Base-by-base conservation (phyloP, 257 asterid genomes). In the Forsythia viridissima region DNA sequence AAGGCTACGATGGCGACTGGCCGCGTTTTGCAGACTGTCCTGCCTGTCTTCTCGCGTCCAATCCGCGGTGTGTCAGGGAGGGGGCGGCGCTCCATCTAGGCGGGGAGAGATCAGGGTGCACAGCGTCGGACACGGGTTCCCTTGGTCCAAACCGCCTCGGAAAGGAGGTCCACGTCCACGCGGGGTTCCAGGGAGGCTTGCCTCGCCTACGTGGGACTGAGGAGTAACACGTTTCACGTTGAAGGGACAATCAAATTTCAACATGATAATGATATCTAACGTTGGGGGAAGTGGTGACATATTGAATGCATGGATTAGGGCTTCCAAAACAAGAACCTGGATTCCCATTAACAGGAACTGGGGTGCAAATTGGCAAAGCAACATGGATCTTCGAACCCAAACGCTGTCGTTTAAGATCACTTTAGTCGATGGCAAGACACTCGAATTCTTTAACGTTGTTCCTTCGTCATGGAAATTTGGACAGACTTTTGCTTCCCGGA, bases 361-460 rank as follows among this genome's bases (percentile, higher is more conserved):
- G 97, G 97, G 97, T 21, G 94, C 91, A 16, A 87, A 92, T 59
- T 91, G 96, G 96, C 90, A 89, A 48, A 82, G 85, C 82, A 42
- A 65, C n/a, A 34, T 57, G 3, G 93, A 90, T 52, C 79, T 92
- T 68, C 89, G 89, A 15, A 41, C 79, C 59, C 92, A 92, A 79
- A 82, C 86, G 30, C 78, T 91, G 80, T 92, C 96, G 51, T 91
- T 91, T 72, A 82, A 86, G 76, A 30, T 91, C 75, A 77, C 81
- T 4, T 70, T 88, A 80, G 87, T 76, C 43, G 82, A 87, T 48
- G 91, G 94, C 69, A 86, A 61, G 38, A 77, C 86, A 0, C 37
- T 78, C 20, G 79, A 83, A 5, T 88, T 91, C 82, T 42, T 79
- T 70, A 87, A 88, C 78, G 90, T 83, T 38, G 90, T 88, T 11